Evolutionary conservation across 2,329 filamentous ascomycete genomes (phyloP), one percentile per base, ranked within the genome.

Genomic region (Diaporthe sp.): DNA sequence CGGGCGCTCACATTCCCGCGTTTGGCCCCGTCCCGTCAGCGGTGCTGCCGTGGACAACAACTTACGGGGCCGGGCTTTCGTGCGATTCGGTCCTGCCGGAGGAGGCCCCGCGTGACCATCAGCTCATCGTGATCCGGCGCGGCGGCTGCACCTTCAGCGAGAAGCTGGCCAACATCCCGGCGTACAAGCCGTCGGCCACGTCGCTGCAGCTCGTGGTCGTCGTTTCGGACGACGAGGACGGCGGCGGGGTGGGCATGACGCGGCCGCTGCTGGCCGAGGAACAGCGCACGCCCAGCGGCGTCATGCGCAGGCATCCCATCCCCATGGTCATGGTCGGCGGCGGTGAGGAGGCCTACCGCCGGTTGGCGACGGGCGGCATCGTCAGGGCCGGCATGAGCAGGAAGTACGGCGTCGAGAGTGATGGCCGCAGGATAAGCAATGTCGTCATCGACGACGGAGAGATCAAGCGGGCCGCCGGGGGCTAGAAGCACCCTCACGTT

Each of bases 81-180:
- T 97, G 96, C 82, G 85, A 88, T 73, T 85, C 86, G n/a, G 84
- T 86, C 4, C 82, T 91, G 2, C 88, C 88, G 3, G 87, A 89
- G n/a, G 79, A 81, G 22, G 88, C 86, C 0, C 83, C 88, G 3
- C 86, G 86, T 37, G 83, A 86, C 59, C 87, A 97, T 83, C 92
- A 98, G 69, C 87, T 98, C 75, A 92, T 99, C 74, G 90, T 98
- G 66, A 88, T 98, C 78, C 92, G 90, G 37, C 92, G 97, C 8
- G 96, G 97, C 51, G 92, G 91, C 1, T 99, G 97, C 84, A 93
- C 90, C 32, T 98, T 98, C 82, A 92, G 90, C 47, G 85, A 93
- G 37, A 99, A 99, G 82, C 85, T 98, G 0, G 88, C 89, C 69
- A 96, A 94, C 77, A 95, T 98, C n/a, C 95, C 96, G 0, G 90